These are phyloP conservation scores for Eimeria praecox DNA, from an alignment of 169 alveolate genomes.

Conservation along the genomic window DNA sequence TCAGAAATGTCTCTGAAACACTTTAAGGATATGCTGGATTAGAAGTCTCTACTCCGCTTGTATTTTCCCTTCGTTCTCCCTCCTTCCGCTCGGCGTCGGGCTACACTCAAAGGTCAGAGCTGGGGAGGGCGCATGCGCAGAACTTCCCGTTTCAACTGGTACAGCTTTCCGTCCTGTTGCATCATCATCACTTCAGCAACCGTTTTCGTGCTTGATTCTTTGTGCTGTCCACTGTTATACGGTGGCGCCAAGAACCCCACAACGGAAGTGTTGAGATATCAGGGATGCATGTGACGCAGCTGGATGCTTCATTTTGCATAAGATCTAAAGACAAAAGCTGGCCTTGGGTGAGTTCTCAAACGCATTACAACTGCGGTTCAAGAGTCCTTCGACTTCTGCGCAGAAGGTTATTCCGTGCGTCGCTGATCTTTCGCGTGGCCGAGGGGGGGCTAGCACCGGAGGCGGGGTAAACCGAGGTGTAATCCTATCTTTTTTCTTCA, in stretches of 20 bases:
- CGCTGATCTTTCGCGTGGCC: constrained; percentile 11
- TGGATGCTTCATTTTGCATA: constrained; percentile 2
- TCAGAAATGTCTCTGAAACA: neutral
- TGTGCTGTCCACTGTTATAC: neutral
- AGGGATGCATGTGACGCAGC: constrained; percentile 52
- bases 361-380: neutral
- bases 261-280: neutral
- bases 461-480: neutral
- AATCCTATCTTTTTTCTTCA: neutral
- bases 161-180: constrained; percentile 12
- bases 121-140: constrained; percentile 24
- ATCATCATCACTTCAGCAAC: neutral
- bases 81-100: neutral
- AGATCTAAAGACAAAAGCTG: neutral
- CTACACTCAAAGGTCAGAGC: neutral
- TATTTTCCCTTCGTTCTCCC: neutral
- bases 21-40: neutral
- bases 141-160: neutral
- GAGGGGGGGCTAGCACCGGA: neutral
- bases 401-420: constrained; percentile 21
- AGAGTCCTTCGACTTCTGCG: neutral
- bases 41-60: neutral
- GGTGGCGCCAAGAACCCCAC: neutral
- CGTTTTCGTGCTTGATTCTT: neutral
- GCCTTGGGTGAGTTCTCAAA: constrained; percentile 21